Percentiles rank a stretch among this genome's conserved stretches.
phyloP scores from a whole-genome alignment of 2,329 filamentous ascomycete genomes.

The Purpureocillium takamizusanense region DNA sequence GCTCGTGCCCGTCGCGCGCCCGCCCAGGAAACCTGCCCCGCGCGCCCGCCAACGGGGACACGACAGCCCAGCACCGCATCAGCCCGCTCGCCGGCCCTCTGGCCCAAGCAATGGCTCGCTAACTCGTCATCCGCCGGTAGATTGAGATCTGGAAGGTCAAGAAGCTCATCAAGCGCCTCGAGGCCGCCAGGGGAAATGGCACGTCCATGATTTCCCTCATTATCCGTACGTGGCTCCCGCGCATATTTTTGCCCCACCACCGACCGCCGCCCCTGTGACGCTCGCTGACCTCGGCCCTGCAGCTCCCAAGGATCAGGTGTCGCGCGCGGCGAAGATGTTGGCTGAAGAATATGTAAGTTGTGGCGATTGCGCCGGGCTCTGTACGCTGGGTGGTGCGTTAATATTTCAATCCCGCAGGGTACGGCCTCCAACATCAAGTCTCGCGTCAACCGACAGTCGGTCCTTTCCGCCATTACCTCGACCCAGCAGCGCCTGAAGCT shows the following conservation, averaged over 20 bases:
- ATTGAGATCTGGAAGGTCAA: constrained; percentile 95
- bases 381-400: too few relatives aligned
- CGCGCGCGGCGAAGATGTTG: constrained; percentile 96
- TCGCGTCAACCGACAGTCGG: constrained; percentile 95
- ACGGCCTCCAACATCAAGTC: constrained; percentile 99
- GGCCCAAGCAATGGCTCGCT: constrained; percentile 6
- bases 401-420: too few relatives aligned
- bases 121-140: constrained; percentile 23
- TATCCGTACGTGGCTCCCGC: constrained; percentile 60
- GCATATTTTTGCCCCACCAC: neutral
- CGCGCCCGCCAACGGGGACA: constrained; percentile 16
- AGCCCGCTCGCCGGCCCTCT: neutral
- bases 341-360: constrained; percentile 92
- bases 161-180: constrained; percentile 98
- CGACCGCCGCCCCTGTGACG: neutral
- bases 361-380: too few relatives aligned
- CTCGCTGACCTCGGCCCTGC: constrained; percentile 7
- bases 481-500: constrained; percentile 98
- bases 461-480: constrained; percentile 95
- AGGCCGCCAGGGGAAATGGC: constrained; percentile 94
- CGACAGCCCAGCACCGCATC: neutral
- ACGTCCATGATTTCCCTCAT: constrained; percentile 99
- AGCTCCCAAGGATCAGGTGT: constrained; percentile 98
- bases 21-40: constrained; percentile 13
- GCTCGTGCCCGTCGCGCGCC: constrained; percentile 13